Evolutionary conservation across 768 basidiomycete species (phyloP), one percentile per base, ranked within the genome.

Genomic region (Strobilomyces echinocephalus): DNA sequence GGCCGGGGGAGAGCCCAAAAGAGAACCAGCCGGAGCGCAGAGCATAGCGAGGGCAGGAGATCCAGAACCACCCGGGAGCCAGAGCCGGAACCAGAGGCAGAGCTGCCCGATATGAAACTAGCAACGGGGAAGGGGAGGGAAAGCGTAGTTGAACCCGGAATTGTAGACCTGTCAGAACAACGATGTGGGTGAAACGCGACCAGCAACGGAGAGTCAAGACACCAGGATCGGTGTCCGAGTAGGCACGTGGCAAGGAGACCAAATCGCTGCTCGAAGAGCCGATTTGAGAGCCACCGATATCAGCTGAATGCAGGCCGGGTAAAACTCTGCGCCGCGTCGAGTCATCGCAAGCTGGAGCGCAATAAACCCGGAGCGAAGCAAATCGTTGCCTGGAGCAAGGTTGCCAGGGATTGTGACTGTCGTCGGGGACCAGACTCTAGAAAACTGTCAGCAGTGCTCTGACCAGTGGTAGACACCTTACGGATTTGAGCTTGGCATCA

Each of bases 291-390:
- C 68, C 68, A 14, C 68, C 65, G 43, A 69, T 53, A 47, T 46
- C 14, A 71, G 16, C 28, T 69, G 68, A 18, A 60, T 53, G 44
- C 69, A 69, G 18, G 63, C 39, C 2, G 63, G 59, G 40, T 69
- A 69, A 46, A 69, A 69, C 49, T 69, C 69, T 3, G 85, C 88
- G 26, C 85, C 85, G 9, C 83, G 82, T 16, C 51, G 2, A 12
- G 63, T 50, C 36, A 64, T 70, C n/a, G 77, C 88, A 35, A 80
- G 72, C 58, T 91, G 88, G n/a, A 91, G 80, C 8, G 84, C 75
- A 61, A 91, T 83, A 67, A 91, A 76, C 36, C 90, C 88, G 67
- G 88, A 81, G 3, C 89, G 86, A 60, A 90, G 65, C 46, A 91
- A 69, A 65, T 91, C 91, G 59, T 84, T 78, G 6, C 88, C 89